Base-by-base conservation (phyloP, 2,329 filamentous ascomycete species). In the Delphinella strobiligena region DNA sequence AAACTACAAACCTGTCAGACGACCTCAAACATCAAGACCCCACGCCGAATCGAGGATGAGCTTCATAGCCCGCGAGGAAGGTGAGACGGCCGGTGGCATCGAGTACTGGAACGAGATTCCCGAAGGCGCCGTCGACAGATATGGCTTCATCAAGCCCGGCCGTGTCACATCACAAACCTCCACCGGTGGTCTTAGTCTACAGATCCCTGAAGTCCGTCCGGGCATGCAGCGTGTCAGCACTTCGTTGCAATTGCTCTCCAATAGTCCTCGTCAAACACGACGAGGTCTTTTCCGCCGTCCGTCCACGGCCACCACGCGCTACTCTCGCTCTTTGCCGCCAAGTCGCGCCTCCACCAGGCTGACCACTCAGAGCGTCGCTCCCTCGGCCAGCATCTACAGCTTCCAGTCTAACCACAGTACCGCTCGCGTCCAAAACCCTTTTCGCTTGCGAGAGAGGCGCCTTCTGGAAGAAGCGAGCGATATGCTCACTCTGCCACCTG, bases 21-120 rank as follows among this genome's bases (percentile, higher is more conserved):
- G 34, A 19, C 36, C 36, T 4, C 32, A 37, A 14, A 38, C 38
- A 12, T 27, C 22, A 27, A 12, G 22, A 27, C 22, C 22, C 12
- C 7, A 27, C 22, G 7, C 22, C 7, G 22, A 12, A 27, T 7
- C 22, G 12, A 27, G 22, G 39, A 40, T 51, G 34, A 57, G 53
- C 15, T 48, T 55, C 22, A 65, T 69, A 41, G 58, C 61, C 36
- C 64, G 68, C 47, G 70, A 77, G 46, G 61, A 68, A 9, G 61
- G 65, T 36, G 76, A 80, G 55, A 56, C 72, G 22, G 75, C 75
- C 16, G 76, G 76, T 5, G 76, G 76, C 2, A 68, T 78, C 36
- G 76, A 80, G 47, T 75, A 80, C 48, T 80, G 75, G 75, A 66
- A 73, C 44, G 68, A 79, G 53, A 59, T 80, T 9, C 63, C 70